Conservation (phyloP, 2,329 filamentous ascomycete species). For the Podosphaera xanthii region DNA sequence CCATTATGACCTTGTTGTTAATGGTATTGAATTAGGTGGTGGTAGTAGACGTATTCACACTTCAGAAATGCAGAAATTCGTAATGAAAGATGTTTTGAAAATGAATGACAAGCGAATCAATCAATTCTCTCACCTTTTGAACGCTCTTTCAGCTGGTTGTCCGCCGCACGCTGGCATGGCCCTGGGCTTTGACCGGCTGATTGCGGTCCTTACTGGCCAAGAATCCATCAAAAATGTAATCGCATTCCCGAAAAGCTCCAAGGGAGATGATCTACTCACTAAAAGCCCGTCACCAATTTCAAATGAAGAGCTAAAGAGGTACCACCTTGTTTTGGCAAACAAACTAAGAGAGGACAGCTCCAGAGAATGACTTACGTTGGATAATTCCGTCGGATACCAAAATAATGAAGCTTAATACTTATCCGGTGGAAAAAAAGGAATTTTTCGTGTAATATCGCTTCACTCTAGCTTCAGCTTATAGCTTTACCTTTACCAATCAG, state of each 20-base stretch:
- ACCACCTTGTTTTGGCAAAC: slow-evolving; percentile 3
- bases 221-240: slow-evolving; percentile 79
- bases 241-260: slow-evolving; percentile 85
- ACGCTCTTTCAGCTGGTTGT: slow-evolving; percentile 64
- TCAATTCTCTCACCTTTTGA: slow-evolving; percentile 68
- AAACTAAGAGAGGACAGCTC: too few relatives aligned
- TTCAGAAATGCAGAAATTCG: slow-evolving; percentile 57
- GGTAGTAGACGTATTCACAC: slow-evolving; percentile 84
- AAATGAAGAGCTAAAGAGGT: slow-evolving; percentile 20
- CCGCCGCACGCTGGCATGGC: slow-evolving; percentile 90
- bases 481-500: too few relatives aligned
- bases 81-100: slow-evolving; percentile 64
- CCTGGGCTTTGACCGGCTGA: slow-evolving; percentile 70
- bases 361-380: too few relatives aligned
- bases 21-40: slow-evolving; percentile 82
- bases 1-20: slow-evolving; percentile 90
- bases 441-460: too few relatives aligned
- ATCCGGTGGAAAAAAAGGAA: too few relatives aligned
- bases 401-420: too few relatives aligned
- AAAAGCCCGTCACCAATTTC: slow-evolving; percentile 51
- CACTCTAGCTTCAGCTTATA: too few relatives aligned
- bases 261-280: slow-evolving; percentile 68
- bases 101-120: slow-evolving; percentile 35
- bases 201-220: slow-evolving; percentile 55
- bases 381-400: too few relatives aligned